Conservation (phyloP, 2,329 filamentous ascomycete species). For the Daldinia eschscholtzii region DNA sequence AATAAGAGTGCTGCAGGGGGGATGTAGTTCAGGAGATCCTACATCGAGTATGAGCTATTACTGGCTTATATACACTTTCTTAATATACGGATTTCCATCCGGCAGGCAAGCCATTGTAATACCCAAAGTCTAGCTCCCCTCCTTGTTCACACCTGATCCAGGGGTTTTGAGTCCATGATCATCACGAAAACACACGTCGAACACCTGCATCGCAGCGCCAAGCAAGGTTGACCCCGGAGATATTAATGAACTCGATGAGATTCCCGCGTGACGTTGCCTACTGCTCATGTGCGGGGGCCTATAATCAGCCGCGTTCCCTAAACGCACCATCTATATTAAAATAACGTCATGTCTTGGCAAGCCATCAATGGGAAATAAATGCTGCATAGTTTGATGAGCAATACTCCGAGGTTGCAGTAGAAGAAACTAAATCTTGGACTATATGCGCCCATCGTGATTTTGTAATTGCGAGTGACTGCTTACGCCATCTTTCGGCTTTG, state of each 20-base stretch:
- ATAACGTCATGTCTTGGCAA: constrained; percentile 52
- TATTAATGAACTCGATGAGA: constrained; percentile 30
- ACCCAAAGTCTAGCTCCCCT: constrained; percentile 11
- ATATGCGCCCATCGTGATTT: constrained; percentile 17
- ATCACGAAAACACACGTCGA: constrained; percentile 14
- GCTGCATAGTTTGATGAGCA: constrained; percentile 26
- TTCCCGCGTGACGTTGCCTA: constrained; percentile 36
- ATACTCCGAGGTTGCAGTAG: constrained; percentile 22
- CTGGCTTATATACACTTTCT: constrained; percentile 26
- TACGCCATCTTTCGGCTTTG: constrained; percentile 30
- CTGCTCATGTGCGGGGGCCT: constrained; percentile 44
- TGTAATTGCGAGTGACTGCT: constrained; percentile 23
- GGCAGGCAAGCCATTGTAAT: constrained; percentile 13
- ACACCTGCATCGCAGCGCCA: constrained; percentile 20
- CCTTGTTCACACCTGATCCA: constrained; percentile 6
- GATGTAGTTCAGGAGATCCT: background rate
- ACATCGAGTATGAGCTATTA: background rate
- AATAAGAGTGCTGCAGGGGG: background rate
- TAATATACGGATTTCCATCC: constrained; percentile 21
- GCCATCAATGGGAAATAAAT: constrained; percentile 27
- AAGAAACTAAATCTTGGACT: constrained; percentile 19
- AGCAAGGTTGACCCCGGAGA: constrained; percentile 27
- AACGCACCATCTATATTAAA: constrained; percentile 50
- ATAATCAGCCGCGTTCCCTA: constrained; percentile 38
- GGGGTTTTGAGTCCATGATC: constrained; percentile 8